Conservation (phyloP, 192 early-diverging fungal species). For the Backusella liffmaniae region DNA sequence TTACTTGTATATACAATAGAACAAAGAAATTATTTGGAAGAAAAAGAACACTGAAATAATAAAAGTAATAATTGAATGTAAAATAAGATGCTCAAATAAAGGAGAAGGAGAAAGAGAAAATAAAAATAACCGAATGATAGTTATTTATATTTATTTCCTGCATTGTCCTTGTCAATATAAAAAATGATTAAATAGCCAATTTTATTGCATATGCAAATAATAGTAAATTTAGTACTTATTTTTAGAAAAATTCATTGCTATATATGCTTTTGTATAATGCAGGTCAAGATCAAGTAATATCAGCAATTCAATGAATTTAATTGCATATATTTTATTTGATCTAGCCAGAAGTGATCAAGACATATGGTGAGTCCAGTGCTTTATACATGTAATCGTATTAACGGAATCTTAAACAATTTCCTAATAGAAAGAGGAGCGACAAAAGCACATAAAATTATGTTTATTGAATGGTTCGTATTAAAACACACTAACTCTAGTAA, state of each 20-base stretch:
- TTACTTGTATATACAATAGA: background rate
- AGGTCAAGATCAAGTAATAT: background rate
- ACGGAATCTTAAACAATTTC: background rate
- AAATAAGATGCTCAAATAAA: background rate
- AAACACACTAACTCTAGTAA: background rate
- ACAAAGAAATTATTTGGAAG: background rate
- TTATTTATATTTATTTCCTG: background rate
- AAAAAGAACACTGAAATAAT: background rate
- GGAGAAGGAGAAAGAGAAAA: background rate
- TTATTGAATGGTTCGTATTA: conserved; percentile 1
- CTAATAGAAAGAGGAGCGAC: background rate
- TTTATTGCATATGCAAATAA: background rate
- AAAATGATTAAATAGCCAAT: background rate
- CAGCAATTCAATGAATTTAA: background rate
- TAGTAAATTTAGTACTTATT: background rate
- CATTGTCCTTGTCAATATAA: conserved; percentile 1
- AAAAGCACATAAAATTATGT: background rate
- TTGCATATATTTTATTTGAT: background rate
- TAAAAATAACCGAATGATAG: background rate
- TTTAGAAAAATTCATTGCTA: background rate
- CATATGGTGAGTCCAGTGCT: background rate
- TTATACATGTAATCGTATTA: background rate
- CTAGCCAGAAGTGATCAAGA: background rate
- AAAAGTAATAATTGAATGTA: background rate
- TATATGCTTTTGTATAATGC: background rate